Evolutionary conservation across 257 asterid genomes (phyloP).

Genomic region (Capsicum pubescens): DNA sequence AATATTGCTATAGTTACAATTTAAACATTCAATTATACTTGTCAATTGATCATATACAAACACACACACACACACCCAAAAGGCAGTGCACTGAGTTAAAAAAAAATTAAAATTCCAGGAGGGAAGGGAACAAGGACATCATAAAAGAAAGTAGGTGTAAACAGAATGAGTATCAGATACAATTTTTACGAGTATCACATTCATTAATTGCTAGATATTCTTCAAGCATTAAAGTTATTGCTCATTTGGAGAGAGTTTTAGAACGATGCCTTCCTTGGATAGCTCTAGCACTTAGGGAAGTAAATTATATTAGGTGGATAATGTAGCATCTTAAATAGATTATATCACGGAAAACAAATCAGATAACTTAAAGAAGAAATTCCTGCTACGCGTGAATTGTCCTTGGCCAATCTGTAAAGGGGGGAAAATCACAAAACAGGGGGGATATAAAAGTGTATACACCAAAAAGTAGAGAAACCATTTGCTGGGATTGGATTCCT

Average conservation of each 20-base stretch:
- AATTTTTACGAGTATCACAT: neutral
- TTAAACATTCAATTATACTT: no score
- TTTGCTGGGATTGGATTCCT: neutral
- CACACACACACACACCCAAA: neutral
- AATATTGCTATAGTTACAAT: no score
- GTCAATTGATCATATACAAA: no score
- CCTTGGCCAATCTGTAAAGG: neutral
- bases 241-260: neutral
- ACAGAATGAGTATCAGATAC: neutral
- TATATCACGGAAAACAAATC: slow-evolving; percentile 1
- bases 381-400: neutral
- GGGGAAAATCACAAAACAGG: neutral
- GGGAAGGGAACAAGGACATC: neutral
- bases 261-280: neutral
- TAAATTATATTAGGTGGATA: slow-evolving; percentile 2
- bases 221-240: neutral
- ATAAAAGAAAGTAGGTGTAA: neutral
- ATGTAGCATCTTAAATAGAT: neutral
- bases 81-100: neutral
- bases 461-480: slow-evolving; percentile 23
- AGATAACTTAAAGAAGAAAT: neutral
- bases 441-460: neutral
- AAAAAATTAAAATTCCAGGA: no score
- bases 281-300: neutral
- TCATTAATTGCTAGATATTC: neutral